Evolutionary conservation across 805 yeast species (phyloP).

Genomic region (Kluyveromyces aestuarii): DNA sequence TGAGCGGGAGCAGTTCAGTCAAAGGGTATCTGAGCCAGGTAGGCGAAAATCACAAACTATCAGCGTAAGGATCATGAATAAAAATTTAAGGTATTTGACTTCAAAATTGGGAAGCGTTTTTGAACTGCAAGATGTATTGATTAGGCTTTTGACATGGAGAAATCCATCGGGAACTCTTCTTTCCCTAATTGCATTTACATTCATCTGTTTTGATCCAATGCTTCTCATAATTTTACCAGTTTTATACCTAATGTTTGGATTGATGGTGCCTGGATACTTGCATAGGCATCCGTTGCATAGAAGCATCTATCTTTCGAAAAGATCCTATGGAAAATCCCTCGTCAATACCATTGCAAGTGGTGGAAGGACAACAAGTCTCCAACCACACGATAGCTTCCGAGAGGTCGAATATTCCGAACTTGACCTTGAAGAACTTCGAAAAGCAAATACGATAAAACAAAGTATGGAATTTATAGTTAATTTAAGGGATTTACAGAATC

Average conservation of each 20-base stretch:
- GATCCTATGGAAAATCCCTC: slow-evolving; percentile 44
- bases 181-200: slow-evolving; percentile 49
- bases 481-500: slow-evolving; percentile 65
- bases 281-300: slow-evolving; percentile 54
- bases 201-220: slow-evolving; percentile 64
- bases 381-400: slow-evolving; percentile 5
- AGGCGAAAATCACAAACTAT: slow-evolving; percentile 40
- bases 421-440: slow-evolving; percentile 9
- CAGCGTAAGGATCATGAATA: slow-evolving; percentile 46
- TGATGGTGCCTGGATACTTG: slow-evolving; percentile 63
- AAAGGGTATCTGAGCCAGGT: slow-evolving; percentile 36
- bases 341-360: slow-evolving; percentile 30
- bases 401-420: slow-evolving; percentile 7
- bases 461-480: slow-evolving; percentile 42
- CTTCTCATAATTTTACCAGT: slow-evolving; percentile 57
- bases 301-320: slow-evolving; percentile 34
- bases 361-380: slow-evolving; percentile 12
- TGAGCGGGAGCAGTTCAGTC: slow-evolving; percentile 36
- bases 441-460: slow-evolving; percentile 24
- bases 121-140: slow-evolving; percentile 49
- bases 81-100: slow-evolving; percentile 51
- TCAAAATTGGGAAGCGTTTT: slow-evolving; percentile 47
- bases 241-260: slow-evolving; percentile 41
- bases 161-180: slow-evolving; percentile 62
- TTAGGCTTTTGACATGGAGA: slow-evolving; percentile 65